phyloP scores from a whole-genome alignment of 148 eudicot species.

The Cornus florida region DNA sequence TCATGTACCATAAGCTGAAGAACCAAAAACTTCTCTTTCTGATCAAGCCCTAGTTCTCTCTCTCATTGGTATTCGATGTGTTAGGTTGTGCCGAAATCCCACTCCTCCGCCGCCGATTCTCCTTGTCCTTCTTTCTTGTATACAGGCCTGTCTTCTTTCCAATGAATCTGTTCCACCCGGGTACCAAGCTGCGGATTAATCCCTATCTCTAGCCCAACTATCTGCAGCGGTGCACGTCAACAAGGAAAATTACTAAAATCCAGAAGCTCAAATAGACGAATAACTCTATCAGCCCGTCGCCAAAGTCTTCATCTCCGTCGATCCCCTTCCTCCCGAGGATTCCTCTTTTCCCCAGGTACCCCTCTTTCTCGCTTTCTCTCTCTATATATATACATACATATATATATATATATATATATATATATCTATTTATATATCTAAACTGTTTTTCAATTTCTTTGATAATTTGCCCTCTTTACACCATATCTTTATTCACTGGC shows the following conservation, averaged over 20 bases:
- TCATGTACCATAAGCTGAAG: too few relatives aligned
- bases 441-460: background rate
- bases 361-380: background rate
- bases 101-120: constrained; percentile 44
- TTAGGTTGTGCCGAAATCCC: constrained; percentile 51
- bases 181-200: too few relatives aligned
- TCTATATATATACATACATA: background rate
- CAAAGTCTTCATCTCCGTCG: constrained; percentile 79
- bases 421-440: background rate
- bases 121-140: too few relatives aligned
- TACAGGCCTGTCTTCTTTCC: too few relatives aligned
- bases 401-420: background rate
- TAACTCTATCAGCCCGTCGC: constrained; percentile 34
- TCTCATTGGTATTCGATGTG: too few relatives aligned
- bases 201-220: too few relatives aligned
- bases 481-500: background rate
- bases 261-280: too few relatives aligned
- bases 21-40: too few relatives aligned
- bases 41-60: too few relatives aligned
- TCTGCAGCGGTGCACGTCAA: too few relatives aligned
- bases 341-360: constrained; percentile 41
- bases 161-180: too few relatives aligned
- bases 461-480: background rate
- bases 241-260: too few relatives aligned
- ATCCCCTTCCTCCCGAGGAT: constrained; percentile 70